phyloP scores from a whole-genome alignment of 2,329 filamentous ascomycete genomes.

The Pleurostoma richardsiae region DNA sequence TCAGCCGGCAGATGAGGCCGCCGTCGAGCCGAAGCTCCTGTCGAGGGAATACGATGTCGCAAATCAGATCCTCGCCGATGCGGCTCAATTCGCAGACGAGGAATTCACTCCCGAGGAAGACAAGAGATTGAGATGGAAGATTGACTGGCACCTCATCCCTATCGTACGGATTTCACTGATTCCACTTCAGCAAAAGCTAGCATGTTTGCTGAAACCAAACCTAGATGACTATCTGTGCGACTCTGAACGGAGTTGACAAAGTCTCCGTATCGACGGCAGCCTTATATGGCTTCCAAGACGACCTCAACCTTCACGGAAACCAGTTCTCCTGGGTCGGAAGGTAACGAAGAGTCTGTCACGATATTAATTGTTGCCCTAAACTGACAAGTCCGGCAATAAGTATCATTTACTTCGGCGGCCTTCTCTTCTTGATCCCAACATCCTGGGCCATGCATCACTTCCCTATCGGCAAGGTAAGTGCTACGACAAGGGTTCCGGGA shows the following conservation, averaged over 20 bases:
- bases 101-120: neutral
- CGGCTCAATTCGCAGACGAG: neutral
- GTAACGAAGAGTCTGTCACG: too few relatives aligned
- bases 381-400: neutral
- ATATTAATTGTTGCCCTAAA: too few relatives aligned
- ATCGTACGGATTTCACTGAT: neutral
- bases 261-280: neutral
- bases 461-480: neutral
- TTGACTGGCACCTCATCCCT: neutral
- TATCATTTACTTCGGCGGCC: neutral
- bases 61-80: neutral
- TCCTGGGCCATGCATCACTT: neutral
- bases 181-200: neutral
- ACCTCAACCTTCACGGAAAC: constrained; percentile 53
- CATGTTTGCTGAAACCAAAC: neutral
- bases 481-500: neutral
- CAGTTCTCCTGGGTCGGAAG: constrained; percentile 49
- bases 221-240: neutral
- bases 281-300: constrained; percentile 57
- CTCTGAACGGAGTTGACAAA: neutral
- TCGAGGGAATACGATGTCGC: neutral
- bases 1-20: neutral
- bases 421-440: neutral
- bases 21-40: neutral
- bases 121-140: neutral